Conservation (phyloP, 1,284 basidiomycete species). For the Tilletia setariae region DNA sequence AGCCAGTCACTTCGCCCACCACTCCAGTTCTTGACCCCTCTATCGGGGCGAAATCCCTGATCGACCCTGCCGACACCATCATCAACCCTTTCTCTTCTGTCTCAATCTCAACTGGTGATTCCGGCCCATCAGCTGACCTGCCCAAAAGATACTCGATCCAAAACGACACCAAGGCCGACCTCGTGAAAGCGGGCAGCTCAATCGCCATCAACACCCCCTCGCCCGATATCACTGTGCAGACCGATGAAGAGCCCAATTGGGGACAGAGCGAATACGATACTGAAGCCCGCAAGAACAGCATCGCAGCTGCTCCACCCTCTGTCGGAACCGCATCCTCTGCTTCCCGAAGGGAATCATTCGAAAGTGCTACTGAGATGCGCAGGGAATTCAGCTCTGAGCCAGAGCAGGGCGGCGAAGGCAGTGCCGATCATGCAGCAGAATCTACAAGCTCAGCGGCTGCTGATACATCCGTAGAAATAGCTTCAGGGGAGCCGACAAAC, state of each 20-base stretch:
- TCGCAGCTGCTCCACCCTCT: background rate
- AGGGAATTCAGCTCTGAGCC: slow-evolving; percentile 4
- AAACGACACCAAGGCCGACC: background rate
- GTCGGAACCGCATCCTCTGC: slow-evolving; percentile 7
- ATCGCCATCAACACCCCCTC: background rate
- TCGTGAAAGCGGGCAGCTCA: background rate
- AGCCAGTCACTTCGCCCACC: background rate
- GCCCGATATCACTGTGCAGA: background rate
- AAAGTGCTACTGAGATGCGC: slow-evolving; percentile 13
- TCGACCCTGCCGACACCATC: slow-evolving; percentile 8
- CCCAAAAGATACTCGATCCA: background rate
- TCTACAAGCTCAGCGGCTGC: background rate
- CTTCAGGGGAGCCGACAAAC: background rate
- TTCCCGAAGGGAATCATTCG: background rate
- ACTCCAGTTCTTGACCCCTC: background rate
- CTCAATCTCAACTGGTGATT: background rate
- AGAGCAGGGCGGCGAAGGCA: background rate
- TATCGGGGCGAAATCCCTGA: slow-evolving; percentile 3
- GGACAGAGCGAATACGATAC: background rate
- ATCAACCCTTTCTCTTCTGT: slow-evolving; percentile 11
- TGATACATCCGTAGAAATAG: background rate
- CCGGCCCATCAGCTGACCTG: background rate
- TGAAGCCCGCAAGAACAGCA: background rate
- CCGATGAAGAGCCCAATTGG: background rate
- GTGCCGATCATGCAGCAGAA: background rate